Evolutionary conservation across 805 yeast genomes (phyloP).

Genomic region (Metschnikowia arizonensis): DNA sequence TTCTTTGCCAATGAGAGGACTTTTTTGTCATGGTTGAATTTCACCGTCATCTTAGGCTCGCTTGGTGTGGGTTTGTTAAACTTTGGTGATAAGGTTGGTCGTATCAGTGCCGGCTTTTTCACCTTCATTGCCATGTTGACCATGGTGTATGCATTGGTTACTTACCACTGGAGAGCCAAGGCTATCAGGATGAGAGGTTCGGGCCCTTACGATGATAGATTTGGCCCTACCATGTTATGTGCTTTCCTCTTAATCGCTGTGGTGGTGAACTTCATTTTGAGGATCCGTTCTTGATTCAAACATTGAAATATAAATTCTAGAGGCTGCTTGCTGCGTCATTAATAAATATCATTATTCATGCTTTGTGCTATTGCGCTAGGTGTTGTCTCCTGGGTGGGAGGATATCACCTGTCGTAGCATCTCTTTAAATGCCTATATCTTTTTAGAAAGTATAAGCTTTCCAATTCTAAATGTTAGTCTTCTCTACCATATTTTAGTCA

Average conservation of each 20-base stretch:
- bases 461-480: constrained; percentile 25
- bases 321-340: not conserved
- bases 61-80: constrained; percentile 92
- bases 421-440: constrained; percentile 32
- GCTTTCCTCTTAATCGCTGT: constrained; percentile 90
- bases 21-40: constrained; percentile 95
- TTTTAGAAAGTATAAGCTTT: constrained; percentile 29
- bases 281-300: constrained; percentile 51
- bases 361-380: not conserved
- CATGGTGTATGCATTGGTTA: constrained; percentile 90
- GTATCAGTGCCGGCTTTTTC: constrained; percentile 89
- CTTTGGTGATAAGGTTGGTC: constrained; percentile 92
- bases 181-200: constrained; percentile 97
- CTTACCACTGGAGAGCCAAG: constrained; percentile 99
- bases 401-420: no score
- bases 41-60: constrained; percentile 97
- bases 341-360: not conserved
- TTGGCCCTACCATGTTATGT: constrained; percentile 97
- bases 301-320: not conserved
- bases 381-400: no score
- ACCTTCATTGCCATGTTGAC: constrained; percentile 97
- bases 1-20: constrained; percentile 99
- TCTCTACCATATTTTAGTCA: no score
- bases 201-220: constrained; percentile 98
- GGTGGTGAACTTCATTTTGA: constrained; percentile 82